These are phyloP conservation scores for Phytophthora niederhauseri DNA, from an alignment of 352 stramenopile genomes.

Conservation along the genomic window DNA sequence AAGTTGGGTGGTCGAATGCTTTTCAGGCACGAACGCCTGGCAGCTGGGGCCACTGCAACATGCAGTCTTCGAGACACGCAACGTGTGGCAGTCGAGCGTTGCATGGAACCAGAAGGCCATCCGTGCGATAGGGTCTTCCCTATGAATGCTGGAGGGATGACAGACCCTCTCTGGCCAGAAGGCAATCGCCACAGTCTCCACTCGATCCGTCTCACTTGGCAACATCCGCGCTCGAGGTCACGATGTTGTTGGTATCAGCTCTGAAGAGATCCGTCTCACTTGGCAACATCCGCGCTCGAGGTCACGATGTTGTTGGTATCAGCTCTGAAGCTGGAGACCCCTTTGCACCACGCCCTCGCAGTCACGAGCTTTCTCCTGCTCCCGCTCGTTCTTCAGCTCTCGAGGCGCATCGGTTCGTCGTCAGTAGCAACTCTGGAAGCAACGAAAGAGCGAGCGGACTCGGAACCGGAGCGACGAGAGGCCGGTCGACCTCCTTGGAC, in stretches of 20 bases:
- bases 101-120: conserved; percentile 22
- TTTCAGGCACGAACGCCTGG: not conserved
- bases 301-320: conserved; percentile 23
- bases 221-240: not conserved
- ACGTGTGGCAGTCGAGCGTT: conserved; percentile 8
- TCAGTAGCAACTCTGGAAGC: not conserved
- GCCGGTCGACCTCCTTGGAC: conserved; percentile 18
- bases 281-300: not conserved
- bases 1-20: not conserved
- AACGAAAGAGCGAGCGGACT: conserved; percentile 2
- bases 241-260: conserved; percentile 23
- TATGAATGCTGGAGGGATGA: conserved; percentile 3
- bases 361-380: conserved; percentile 27
- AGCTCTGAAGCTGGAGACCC: conserved; percentile 15
- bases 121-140: conserved; percentile 2
- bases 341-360: conserved; percentile 11
- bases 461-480: conserved; percentile 15
- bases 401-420: conserved; percentile 5
- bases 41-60: not conserved
- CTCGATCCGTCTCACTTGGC: conserved; percentile 16
- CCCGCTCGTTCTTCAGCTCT: conserved; percentile 19
- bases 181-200: conserved; percentile 14
- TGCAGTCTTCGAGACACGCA: conserved; percentile 14
- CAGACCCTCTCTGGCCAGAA: conserved; percentile 16
- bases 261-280: conserved; percentile 19